Percentiles rank a stretch among this genome's conserved stretches.
Evolutionary conservation across 2,329 filamentous ascomycete genomes (phyloP).

Genomic region (Diplodia mutila): DNA sequence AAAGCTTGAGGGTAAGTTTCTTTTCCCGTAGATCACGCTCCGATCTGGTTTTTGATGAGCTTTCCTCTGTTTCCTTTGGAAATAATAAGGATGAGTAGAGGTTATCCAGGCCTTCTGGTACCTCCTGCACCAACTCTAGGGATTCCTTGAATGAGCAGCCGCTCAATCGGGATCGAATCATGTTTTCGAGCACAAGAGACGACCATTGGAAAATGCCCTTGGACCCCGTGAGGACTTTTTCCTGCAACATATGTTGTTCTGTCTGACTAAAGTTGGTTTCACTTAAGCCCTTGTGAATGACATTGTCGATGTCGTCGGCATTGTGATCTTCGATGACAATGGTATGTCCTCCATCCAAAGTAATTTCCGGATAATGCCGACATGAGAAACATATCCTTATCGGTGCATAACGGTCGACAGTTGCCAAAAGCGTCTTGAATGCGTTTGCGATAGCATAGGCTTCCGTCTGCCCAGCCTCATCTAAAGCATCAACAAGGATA

Average conservation of each 20-base stretch:
- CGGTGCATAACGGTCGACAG: neutral
- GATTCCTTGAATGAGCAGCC: neutral
- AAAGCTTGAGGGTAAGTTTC: neutral
- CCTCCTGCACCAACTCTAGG: neutral
- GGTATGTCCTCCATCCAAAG: neutral
- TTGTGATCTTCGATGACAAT: neutral
- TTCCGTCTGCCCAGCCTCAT: neutral
- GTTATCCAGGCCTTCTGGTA: neutral
- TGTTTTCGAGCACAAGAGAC: neutral
- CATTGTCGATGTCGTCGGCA: neutral
- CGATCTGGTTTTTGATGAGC: neutral
- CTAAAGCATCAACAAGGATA: neutral
- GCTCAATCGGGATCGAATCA: too few relatives aligned
- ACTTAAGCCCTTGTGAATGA: neutral
- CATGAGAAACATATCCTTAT: neutral
- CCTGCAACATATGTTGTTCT: neutral
- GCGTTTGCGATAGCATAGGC: neutral
- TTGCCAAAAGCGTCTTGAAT: neutral
- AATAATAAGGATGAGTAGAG: neutral
- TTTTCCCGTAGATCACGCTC: neutral
- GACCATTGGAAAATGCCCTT: neutral
- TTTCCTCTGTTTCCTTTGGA: neutral
- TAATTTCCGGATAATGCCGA: neutral
- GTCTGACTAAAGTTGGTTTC: neutral
- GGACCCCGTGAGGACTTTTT: neutral